Conservation (phyloP, 768 basidiomycete species). For the Phlebiopsis flavidoalba region DNA sequence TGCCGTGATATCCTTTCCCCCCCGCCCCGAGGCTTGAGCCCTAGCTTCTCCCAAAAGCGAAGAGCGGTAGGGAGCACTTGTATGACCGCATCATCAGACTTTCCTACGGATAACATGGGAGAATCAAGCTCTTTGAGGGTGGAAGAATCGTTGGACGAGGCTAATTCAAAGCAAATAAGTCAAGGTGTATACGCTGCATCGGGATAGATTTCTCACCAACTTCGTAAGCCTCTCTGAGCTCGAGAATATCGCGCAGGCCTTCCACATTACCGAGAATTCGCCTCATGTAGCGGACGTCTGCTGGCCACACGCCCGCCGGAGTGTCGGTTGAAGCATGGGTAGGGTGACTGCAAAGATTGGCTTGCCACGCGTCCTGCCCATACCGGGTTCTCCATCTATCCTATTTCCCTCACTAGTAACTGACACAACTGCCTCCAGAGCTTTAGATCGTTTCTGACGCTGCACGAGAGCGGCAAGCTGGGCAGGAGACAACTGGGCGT, state of each 20-base stretch:
- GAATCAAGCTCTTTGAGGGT: conserved; percentile 31
- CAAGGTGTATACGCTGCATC: background rate
- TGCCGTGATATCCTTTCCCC: conserved; percentile 63
- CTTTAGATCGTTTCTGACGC: conserved; percentile 61
- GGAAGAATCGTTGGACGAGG: background rate
- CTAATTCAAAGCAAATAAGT: conserved; percentile 12
- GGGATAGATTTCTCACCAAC: background rate
- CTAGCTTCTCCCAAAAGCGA: conserved; percentile 84
- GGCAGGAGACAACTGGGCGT: conserved; percentile 87
- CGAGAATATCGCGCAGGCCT: conserved; percentile 35
- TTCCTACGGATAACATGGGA: conserved; percentile 62
- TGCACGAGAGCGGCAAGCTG: conserved; percentile 56
- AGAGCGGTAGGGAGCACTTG: conserved; percentile 66
- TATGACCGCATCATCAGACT: conserved; percentile 59
- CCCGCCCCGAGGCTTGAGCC: conserved; percentile 63
- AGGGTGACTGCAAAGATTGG: conserved; percentile 25
- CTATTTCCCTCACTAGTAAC: conserved; percentile 60
- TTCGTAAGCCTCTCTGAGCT: conserved; percentile 24
- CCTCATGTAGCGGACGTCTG: conserved; percentile 45
- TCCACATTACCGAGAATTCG: conserved; percentile 37
- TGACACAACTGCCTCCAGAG: conserved; percentile 63
- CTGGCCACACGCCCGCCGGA: conserved; percentile 46
- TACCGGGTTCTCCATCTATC: conserved; percentile 65
- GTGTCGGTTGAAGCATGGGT: conserved; percentile 17
- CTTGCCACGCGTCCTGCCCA: conserved; percentile 68